These are phyloP conservation scores for Calonectria montana DNA, from an alignment of 2,329 filamentous ascomycete species.

Conservation along the genomic window DNA sequence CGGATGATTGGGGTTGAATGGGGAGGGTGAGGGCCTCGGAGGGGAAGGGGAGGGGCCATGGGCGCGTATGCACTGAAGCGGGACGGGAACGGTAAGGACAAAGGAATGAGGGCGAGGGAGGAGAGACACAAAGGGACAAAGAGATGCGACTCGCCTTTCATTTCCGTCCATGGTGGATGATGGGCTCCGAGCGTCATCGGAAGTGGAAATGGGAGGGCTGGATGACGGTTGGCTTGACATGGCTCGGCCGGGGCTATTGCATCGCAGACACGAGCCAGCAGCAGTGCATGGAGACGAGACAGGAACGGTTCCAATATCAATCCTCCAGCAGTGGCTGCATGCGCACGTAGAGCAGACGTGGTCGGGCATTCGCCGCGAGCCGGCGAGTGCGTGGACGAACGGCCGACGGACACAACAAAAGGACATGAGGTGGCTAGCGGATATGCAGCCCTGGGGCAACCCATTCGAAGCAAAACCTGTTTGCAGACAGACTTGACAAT, in stretches of 20 bases:
- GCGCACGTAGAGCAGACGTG: background rate
- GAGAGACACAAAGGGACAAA: slow-evolving; percentile 1
- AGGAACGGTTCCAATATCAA: background rate
- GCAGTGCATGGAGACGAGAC: background rate
- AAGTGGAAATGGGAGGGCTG: background rate
- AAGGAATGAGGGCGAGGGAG: background rate
- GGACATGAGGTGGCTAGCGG: background rate
- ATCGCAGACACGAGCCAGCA: background rate
- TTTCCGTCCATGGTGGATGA: background rate
- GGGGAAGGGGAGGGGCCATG: background rate
- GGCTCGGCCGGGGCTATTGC: background rate
- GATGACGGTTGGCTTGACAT: background rate
- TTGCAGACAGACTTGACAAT: background rate
- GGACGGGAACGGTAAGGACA: slow-evolving; percentile 1
- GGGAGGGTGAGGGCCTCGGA: background rate
- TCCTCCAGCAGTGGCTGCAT: background rate
- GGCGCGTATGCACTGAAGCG: background rate
- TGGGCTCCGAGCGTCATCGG: background rate
- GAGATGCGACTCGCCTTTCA: background rate
- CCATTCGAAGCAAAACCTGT: slow-evolving; percentile 12
- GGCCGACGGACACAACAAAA: background rate
- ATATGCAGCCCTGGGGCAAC: background rate
- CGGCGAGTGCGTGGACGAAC: slow-evolving; percentile 1
- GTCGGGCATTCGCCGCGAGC: background rate
- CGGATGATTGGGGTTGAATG: slow-evolving; percentile 1